Evolutionary conservation across 2,329 filamentous ascomycete genomes (phyloP).

Genomic region (Aspergillus thermomutatus): DNA sequence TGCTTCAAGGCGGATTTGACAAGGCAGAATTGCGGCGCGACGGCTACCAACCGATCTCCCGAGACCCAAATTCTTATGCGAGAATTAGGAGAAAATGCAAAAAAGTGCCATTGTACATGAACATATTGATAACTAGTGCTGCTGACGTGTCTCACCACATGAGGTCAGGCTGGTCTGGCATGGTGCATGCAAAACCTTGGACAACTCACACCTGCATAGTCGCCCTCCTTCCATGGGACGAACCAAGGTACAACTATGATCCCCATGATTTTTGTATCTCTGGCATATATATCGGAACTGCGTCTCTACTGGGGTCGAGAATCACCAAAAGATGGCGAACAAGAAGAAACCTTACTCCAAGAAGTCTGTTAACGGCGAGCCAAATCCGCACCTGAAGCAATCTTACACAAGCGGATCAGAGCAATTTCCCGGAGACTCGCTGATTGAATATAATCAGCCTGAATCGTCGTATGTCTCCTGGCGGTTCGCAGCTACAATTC

Average conservation of each 20-base stretch:
- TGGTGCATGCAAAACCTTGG: background rate
- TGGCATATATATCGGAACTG: background rate
- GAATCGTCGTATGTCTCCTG: background rate
- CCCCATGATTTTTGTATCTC: background rate
- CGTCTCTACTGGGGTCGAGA: background rate
- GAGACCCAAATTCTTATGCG: too few species aligned
- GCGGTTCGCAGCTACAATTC: background rate
- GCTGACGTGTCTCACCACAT: too few species aligned
- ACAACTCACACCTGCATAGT: background rate
- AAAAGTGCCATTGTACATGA: too few species aligned
- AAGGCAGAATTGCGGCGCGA: background rate
- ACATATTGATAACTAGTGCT: too few species aligned
- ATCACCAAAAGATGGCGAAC: background rate
- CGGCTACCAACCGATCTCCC: too few species aligned
- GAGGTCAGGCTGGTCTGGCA: too few species aligned
- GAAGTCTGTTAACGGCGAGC: background rate
- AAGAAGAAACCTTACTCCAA: background rate
- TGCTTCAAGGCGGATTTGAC: background rate
- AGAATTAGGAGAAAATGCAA: too few species aligned
- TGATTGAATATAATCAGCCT: background rate
- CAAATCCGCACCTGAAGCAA: background rate
- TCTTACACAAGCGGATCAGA: too few species aligned
- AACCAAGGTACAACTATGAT: background rate
- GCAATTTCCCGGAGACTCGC: background rate
- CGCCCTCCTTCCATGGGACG: background rate